Evolutionary conservation across 352 stramenopile genomes (phyloP), one percentile per base, ranked within the genome.

Genomic region (Halophytophthora batemanensis): DNA sequence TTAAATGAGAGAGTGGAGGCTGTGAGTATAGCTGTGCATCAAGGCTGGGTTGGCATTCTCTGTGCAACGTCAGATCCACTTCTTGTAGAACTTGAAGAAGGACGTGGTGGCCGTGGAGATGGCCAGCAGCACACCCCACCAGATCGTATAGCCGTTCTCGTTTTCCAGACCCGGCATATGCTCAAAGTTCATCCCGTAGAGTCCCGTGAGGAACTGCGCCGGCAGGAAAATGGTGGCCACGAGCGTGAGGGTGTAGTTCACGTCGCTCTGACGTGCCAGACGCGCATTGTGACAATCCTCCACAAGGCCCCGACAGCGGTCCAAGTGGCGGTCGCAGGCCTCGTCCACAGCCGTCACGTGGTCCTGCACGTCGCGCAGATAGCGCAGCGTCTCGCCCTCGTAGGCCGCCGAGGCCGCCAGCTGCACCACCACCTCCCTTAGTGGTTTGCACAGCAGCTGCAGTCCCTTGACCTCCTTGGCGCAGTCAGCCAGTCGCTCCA

Each of bases 111-210:
- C 34, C 2, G 66, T 50, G 4, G 69, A 71, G 22, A 93, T 72
- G 4, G 49, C 40, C n/a, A 84, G 31, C 35, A 86, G 69, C 17
- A 74, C 66, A 6, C 59, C 61, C 86, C 86, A 96, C 77, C 84
- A 96, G 19, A 89, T 61, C 45, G 77, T 71, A 57, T 96, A 96
- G 34, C 82, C 86, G 39, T 90, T 61, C 45, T 84, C 52, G 53
- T 74, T 73, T n/a, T 77, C 44, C 23, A 96, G 67, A 56, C 94
- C 86, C 3, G 85, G 84, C 84, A 96, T 96, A 48, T 86, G 71
- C 23, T 75, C 69, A 51, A 94, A 96, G 68, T 96, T 96, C 86
- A 96, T 96, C 38, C 86, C 86, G 49, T 94, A 94, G 8, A 96
- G 53, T 15, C 80, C 79, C n/a, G 86, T 92, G 25, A 95, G 73